Evolutionary conservation across 441 rosid species (phyloP).

Genomic region (Erodium moschatum): DNA sequence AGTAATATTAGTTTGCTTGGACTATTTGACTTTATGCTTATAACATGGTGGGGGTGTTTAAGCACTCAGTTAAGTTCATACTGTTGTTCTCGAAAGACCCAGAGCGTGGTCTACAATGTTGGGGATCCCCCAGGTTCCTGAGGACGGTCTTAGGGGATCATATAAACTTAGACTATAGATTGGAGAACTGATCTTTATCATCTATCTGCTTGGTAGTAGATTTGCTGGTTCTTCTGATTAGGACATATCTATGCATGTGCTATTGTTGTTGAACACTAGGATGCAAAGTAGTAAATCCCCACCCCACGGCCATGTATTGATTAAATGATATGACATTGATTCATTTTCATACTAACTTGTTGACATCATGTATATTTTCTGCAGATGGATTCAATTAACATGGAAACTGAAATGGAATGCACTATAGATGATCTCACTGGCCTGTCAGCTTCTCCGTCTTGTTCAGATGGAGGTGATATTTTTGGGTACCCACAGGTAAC

Average conservation of each 20-base stretch:
- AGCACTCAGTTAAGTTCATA: not conserved
- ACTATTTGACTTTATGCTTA: not conserved
- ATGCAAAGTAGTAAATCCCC: not conserved
- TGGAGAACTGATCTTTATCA: not conserved
- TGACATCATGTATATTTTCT: conserved; percentile 10
- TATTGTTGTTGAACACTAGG: not conserved
- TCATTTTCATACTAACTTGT: conserved; percentile 10
- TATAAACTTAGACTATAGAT: not conserved
- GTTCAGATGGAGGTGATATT: conserved; percentile 26
- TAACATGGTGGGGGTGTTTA: not conserved
- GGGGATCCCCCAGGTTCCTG: not conserved
- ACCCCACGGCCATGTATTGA: not conserved
- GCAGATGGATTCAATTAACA: conserved; percentile 26
- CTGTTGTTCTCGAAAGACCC: not conserved
- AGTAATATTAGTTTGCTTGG: not conserved
- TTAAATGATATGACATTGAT: conserved; percentile 7
- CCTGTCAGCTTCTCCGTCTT: conserved; percentile 25
- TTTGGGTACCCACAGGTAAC: conserved; percentile 31
- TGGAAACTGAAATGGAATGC: conserved; percentile 28
- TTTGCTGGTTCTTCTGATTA: not conserved
- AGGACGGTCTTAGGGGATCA: not conserved
- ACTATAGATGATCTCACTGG: conserved; percentile 27
- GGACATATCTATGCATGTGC: not conserved
- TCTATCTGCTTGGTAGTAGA: not conserved
- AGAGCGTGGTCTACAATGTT: not conserved